Percentiles rank a stretch among this genome's conserved stretches.
phyloP scores from a whole-genome alignment of 345 rosid genomes.

The Lepidium sativum region DNA sequence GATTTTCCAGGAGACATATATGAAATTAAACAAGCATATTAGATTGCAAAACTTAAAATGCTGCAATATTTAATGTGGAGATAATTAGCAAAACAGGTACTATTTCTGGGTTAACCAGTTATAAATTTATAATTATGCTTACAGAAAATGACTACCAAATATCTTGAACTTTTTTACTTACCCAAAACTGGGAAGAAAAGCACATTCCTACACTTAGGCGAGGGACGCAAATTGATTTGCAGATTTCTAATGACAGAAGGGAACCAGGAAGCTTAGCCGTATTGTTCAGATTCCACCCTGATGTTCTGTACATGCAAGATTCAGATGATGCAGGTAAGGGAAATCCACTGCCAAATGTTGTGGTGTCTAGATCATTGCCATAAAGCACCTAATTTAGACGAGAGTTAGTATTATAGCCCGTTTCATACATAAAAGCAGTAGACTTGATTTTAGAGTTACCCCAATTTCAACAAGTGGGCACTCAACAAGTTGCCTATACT shows the following conservation, averaged over 20 bases:
- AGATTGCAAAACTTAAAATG: background rate
- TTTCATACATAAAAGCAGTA: slow-evolving; percentile 6
- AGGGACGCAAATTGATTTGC: slow-evolving; percentile 38
- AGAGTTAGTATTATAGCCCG: background rate
- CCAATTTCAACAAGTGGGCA: slow-evolving; percentile 42
- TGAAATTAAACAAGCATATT: slow-evolving; percentile 9
- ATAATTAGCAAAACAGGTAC: background rate
- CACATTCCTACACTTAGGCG: slow-evolving; percentile 61
- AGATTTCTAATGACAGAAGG: slow-evolving; percentile 53
- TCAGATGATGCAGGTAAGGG: slow-evolving; percentile 28
- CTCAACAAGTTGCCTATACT: slow-evolving; percentile 49
- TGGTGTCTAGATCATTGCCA: slow-evolving; percentile 38
- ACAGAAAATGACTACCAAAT: background rate
- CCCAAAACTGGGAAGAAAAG: slow-evolving; percentile 57
- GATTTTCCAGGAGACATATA: slow-evolving; percentile 8
- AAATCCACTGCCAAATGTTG: slow-evolving; percentile 64
- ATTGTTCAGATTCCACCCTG: slow-evolving; percentile 74
- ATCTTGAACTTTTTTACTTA: slow-evolving; percentile 29
- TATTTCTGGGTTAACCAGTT: background rate
- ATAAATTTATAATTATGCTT: background rate
- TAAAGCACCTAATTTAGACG: slow-evolving; percentile 44
- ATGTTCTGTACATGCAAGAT: slow-evolving; percentile 25
- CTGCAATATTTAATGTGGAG: background rate
- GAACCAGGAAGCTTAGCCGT: slow-evolving; percentile 55
- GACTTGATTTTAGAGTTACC: slow-evolving; percentile 33